Percentiles rank a stretch among this genome's conserved stretches.
phyloP scores from a whole-genome alignment of 1,284 basidiomycete species.

The Cutaneotrichosporon daszewskae region DNA sequence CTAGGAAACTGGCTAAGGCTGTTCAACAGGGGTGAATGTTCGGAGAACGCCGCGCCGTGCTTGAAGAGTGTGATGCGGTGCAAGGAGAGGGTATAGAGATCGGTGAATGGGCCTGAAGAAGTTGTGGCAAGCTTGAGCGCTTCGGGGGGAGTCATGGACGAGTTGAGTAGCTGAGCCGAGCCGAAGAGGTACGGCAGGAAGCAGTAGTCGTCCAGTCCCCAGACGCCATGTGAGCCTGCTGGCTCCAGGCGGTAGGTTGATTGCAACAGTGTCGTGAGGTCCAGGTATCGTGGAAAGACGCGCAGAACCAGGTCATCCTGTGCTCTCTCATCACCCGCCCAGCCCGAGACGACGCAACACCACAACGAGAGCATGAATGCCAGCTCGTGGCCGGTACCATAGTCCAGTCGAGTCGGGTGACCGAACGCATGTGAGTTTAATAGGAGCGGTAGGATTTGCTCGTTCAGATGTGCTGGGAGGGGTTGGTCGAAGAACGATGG shows the following conservation, averaged over 20 bases:
- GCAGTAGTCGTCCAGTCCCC: constrained; percentile 97
- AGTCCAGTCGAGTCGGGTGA: constrained; percentile 86
- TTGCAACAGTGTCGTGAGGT: constrained; percentile 78
- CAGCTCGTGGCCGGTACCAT: constrained; percentile 92
- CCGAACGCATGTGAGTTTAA: constrained; percentile 63
- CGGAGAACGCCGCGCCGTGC: constrained; percentile 70
- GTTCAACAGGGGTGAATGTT: constrained; percentile 86
- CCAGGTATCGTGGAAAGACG: constrained; percentile 58
- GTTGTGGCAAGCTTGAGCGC: constrained; percentile 9
- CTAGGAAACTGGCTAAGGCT: constrained; percentile 77
- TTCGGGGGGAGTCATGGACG: constrained; percentile 46
- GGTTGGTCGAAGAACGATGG: constrained; percentile 45
- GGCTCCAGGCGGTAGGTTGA: constrained; percentile 88
- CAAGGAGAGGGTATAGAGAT: constrained; percentile 77
- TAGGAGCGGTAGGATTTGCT: constrained; percentile 60
- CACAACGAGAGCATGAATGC: constrained; percentile 74
- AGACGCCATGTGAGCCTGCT: constrained; percentile 95
- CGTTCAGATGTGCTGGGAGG: constrained; percentile 51
- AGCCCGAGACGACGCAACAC: constrained; percentile 38
- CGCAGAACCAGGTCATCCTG: constrained; percentile 48
- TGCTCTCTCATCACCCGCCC: constrained; percentile 31
- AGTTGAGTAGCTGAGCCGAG: constrained; percentile 70
- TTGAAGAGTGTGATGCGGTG: constrained; percentile 75
- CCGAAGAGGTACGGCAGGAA: constrained; percentile 92
- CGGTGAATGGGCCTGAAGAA: constrained; percentile 35